A percentile compares a stretch with the other conserved stretches of the same genome.
These are phyloP conservation scores for Periconia macrospinosa DNA, from an alignment of 2,329 filamentous ascomycete genomes.

Conservation along the genomic window DNA sequence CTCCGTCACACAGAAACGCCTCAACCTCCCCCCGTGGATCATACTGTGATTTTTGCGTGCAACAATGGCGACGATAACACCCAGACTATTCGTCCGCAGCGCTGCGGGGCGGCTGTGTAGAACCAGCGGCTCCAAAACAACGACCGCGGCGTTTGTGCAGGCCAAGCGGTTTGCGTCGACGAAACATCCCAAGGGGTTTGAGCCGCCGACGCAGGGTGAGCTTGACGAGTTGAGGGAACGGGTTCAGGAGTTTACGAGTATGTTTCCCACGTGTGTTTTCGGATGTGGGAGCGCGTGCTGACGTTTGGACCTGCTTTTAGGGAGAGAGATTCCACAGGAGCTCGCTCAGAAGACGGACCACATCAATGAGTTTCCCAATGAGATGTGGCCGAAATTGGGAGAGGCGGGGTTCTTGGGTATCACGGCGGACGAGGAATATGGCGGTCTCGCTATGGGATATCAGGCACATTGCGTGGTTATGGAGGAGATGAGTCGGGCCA, in stretches of 20 bases:
- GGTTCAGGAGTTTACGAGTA: constrained; percentile 81
- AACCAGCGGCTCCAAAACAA: constrained; percentile 8
- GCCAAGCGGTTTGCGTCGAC: constrained; percentile 58
- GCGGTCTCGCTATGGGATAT: constrained; percentile 89
- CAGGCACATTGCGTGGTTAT: constrained; percentile 95
- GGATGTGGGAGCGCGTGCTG: too few species aligned
- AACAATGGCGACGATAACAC: constrained; percentile 35
- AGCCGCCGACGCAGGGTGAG: constrained; percentile 70
- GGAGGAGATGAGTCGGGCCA: constrained; percentile 90
- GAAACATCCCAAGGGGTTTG: constrained; percentile 70
- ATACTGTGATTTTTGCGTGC: not conserved
- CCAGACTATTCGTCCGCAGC: constrained; percentile 42
- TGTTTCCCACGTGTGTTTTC: not conserved
- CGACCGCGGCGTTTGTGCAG: constrained; percentile 16
- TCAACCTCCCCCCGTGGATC: too few species aligned
- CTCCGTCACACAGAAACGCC: constrained; percentile 3
- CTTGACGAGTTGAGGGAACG: constrained; percentile 79
- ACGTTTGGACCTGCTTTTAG: constrained; percentile 32
- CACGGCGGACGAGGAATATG: constrained; percentile 89
- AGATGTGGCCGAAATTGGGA: constrained; percentile 93
- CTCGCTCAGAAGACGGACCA: constrained; percentile 82
- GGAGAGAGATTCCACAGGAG: constrained; percentile 82
- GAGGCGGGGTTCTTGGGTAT: constrained; percentile 89
- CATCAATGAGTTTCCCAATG: constrained; percentile 81
- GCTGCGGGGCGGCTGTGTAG: constrained; percentile 37